A percentile compares a stretch with the other conserved stretches of the same genome.
Evolutionary conservation across 2,329 filamentous ascomycete genomes (phyloP).

Genomic region (Ophiostoma sp.): DNA sequence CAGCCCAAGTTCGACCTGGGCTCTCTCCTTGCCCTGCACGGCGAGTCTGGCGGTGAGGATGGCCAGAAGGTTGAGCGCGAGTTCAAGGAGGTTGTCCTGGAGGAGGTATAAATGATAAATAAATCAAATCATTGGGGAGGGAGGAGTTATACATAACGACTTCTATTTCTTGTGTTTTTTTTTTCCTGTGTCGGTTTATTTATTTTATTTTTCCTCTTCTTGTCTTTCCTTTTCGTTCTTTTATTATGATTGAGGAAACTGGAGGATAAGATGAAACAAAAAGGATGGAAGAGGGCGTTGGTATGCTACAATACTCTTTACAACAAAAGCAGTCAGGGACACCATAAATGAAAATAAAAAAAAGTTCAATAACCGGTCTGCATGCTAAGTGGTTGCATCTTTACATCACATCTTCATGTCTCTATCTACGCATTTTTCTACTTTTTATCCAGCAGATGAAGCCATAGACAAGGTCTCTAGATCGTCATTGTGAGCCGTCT

Average conservation of each 20-base stretch:
- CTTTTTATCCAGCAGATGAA: too few species aligned
- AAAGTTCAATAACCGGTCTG: constrained; percentile 16
- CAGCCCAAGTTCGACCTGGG: constrained; percentile 98
- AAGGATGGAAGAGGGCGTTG: constrained; percentile 19
- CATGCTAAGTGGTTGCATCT: too few species aligned
- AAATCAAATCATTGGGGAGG: not conserved
- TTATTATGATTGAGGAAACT: not conserved
- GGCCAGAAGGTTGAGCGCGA: constrained; percentile 98
- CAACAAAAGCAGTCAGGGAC: constrained; percentile 24
- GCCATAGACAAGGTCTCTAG: too few species aligned
- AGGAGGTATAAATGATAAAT: constrained; percentile 68
- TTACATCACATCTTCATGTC: too few species aligned
- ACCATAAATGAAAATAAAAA: constrained; percentile 20
- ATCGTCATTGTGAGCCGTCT: not conserved
- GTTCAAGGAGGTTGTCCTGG: constrained; percentile 97
- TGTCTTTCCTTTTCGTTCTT: constrained; percentile 5
- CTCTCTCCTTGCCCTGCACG: constrained; percentile 91
- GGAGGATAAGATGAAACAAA: not conserved
- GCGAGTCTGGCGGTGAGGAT: constrained; percentile 93
- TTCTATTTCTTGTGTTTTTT: constrained; percentile 16
- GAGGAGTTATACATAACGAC: constrained; percentile 4
- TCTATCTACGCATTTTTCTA: too few species aligned
- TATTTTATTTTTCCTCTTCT: constrained; percentile 16
- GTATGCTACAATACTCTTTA: constrained; percentile 23
- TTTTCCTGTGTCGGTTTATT: constrained; percentile 21